phyloP scores from a whole-genome alignment of 1,139 yeast genomes.

The Yamadazyma triangularis region DNA sequence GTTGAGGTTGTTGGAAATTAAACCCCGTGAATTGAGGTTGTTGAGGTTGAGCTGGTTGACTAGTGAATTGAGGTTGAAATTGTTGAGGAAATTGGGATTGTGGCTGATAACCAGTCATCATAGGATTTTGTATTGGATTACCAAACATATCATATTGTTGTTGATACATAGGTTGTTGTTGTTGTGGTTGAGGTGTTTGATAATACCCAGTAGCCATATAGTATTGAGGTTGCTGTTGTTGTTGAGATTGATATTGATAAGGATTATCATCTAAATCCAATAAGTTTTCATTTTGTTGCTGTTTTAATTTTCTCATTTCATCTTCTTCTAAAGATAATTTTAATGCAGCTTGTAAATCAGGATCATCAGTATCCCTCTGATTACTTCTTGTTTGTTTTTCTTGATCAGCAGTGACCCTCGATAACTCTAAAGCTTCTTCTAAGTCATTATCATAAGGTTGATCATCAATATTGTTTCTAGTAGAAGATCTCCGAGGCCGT shows the following conservation, averaged over 20 bases:
- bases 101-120: conserved; percentile 47
- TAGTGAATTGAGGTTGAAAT: conserved; percentile 19
- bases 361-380: conserved; percentile 48
- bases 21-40: conserved; percentile 15
- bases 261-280: conserved; percentile 49
- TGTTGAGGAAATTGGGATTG: conserved; percentile 23
- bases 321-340: conserved; percentile 87
- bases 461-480: conserved; percentile 10
- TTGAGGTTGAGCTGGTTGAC: conserved; percentile 26
- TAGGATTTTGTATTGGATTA: conserved; percentile 59
- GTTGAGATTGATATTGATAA: conserved; percentile 20
- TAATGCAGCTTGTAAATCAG: conserved; percentile 76
- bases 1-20: conserved; percentile 28
- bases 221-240: conserved; percentile 31
- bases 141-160: conserved; percentile 69
- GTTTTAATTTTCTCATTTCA: conserved; percentile 58
- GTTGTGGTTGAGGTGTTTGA: conserved; percentile 27
- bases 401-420: conserved; percentile 79
- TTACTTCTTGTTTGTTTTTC: conserved; percentile 37
- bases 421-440: conserved; percentile 77
- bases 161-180: conserved; percentile 14
- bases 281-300: conserved; percentile 46
- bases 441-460: conserved; percentile 73
- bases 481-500: conserved; percentile 17
- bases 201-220: conserved; percentile 15